phyloP scores from a whole-genome alignment of 2,329 filamentous ascomycete species.

The Paramyrothecium roridum region DNA sequence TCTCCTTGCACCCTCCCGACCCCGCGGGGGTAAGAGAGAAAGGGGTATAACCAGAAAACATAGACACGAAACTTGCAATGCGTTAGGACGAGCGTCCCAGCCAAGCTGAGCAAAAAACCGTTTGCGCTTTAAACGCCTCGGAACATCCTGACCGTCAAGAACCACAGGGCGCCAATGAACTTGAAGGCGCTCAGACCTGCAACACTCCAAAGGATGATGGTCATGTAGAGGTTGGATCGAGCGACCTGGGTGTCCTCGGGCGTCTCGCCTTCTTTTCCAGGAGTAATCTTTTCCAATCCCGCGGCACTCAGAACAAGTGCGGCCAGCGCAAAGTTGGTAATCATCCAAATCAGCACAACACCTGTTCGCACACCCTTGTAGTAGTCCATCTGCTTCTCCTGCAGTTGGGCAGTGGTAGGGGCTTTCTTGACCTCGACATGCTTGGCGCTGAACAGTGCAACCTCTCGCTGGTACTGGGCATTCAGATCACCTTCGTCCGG shows the following conservation, averaged over 20 bases:
- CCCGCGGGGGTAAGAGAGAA: neutral
- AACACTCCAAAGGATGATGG: slow-evolving; percentile 84
- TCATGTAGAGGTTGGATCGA: slow-evolving; percentile 79
- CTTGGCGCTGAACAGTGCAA: slow-evolving; percentile 71
- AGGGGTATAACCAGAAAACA: neutral
- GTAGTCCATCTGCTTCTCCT: slow-evolving; percentile 94
- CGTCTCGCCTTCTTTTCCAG: slow-evolving; percentile 28
- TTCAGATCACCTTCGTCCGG: slow-evolving; percentile 95
- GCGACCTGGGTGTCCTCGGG: slow-evolving; percentile 41
- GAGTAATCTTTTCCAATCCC: slow-evolving; percentile 68
- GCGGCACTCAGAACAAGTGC: slow-evolving; percentile 85
- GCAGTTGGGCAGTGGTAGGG: slow-evolving; percentile 49
- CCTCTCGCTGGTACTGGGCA: slow-evolving; percentile 86
- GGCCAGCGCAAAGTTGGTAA: slow-evolving; percentile 85
- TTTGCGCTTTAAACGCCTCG: slow-evolving; percentile 54
- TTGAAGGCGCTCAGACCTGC: slow-evolving; percentile 81
- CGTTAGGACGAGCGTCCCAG: neutral
- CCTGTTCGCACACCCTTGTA: slow-evolving; percentile 93
- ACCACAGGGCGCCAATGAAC: slow-evolving; percentile 86
- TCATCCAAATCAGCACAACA: slow-evolving; percentile 94
- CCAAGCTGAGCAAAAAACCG: neutral
- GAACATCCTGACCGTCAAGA: slow-evolving; percentile 85
- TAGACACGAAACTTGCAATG: neutral
- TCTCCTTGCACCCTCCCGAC: too few relatives aligned
- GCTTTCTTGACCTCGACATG: slow-evolving; percentile 67